Evolutionary conservation across 805 yeast genomes (phyloP).

Genomic region (Monosporozyma aquatica): DNA sequence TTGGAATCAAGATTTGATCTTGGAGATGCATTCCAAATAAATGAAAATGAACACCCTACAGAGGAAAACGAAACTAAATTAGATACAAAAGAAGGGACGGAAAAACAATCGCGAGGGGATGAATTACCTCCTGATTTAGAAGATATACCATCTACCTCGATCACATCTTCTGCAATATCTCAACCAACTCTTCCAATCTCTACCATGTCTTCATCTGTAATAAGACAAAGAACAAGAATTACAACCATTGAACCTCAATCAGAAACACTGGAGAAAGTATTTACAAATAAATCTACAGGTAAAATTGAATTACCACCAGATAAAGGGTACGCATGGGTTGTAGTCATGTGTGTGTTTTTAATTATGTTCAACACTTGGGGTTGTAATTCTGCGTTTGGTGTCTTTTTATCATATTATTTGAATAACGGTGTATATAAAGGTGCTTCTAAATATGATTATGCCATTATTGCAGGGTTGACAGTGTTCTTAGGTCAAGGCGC

Average conservation of each 20-base stretch:
- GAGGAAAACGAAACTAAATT: background rate
- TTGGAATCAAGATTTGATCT: conserved; percentile 22
- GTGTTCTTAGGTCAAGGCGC: conserved; percentile 46
- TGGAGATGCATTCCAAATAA: conserved; percentile 25
- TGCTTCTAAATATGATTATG: conserved; percentile 50
- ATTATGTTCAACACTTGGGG: conserved; percentile 66
- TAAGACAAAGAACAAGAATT: background rate
- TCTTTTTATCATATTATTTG: conserved; percentile 51
- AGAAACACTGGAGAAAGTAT: conserved; percentile 24
- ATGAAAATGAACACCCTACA: conserved; percentile 9
- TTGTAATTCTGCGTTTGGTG: conserved; percentile 54
- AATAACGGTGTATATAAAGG: conserved; percentile 43
- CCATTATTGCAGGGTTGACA: conserved; percentile 59
- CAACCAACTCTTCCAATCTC: background rate
- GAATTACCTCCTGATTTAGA: conserved; percentile 4
- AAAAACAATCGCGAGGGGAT: conserved; percentile 2
- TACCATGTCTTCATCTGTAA: background rate
- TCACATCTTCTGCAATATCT: background rate
- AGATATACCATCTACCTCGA: background rate
- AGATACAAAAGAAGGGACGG: too few species aligned
- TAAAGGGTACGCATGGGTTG: conserved; percentile 64
- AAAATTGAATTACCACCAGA: conserved; percentile 41
- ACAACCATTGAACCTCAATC: background rate
- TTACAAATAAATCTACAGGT: conserved; percentile 31
- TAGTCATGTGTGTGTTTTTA: conserved; percentile 41